These are phyloP conservation scores for Lasiodiplodia hormozganensis DNA, from an alignment of 2,329 filamentous ascomycete genomes.

Conservation along the genomic window DNA sequence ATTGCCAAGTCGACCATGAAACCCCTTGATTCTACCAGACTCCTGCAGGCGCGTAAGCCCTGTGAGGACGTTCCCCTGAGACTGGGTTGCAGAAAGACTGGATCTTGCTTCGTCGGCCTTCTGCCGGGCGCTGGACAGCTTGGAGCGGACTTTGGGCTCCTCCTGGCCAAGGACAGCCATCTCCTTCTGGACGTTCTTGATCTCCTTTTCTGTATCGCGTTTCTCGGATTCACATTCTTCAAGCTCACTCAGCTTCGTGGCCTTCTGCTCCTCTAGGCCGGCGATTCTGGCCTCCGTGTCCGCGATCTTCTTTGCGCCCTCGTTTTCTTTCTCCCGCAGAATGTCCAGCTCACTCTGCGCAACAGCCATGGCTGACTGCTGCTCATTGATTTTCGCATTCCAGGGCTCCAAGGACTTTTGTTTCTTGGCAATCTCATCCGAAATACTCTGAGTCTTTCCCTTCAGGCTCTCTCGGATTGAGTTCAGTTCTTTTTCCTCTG, in stretches of 20 bases:
- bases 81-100: slow-evolving; percentile 87
- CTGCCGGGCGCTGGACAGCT: slow-evolving; percentile 87
- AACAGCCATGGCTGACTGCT: slow-evolving; percentile 91
- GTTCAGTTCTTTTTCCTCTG: slow-evolving; percentile 81
- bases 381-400: slow-evolving; percentile 96
- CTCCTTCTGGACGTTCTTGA: slow-evolving; percentile 73
- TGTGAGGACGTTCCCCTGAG: slow-evolving; percentile 88
- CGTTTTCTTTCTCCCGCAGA: slow-evolving; percentile 85
- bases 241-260: slow-evolving; percentile 75
- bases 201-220: slow-evolving; percentile 74
- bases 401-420: slow-evolving; percentile 96
- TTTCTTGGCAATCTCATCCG: slow-evolving; percentile 88
- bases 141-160: slow-evolving; percentile 81
- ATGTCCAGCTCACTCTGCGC: slow-evolving; percentile 95
- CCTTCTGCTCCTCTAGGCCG: slow-evolving; percentile 73
- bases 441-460: slow-evolving; percentile 94
- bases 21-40: slow-evolving; percentile 94
- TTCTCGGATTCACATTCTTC: slow-evolving; percentile 78
- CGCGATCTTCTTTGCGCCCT: slow-evolving; percentile 81
- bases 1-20: slow-evolving; percentile 93
- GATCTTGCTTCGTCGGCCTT: slow-evolving; percentile 96
- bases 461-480: slow-evolving; percentile 87
- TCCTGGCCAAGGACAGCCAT: slow-evolving; percentile 74
- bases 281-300: slow-evolving; percentile 83
- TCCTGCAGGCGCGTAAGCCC: slow-evolving; percentile 95